Conservation (phyloP, 2,329 filamentous ascomycete genomes). For the Xylariaceae sp. region DNA sequence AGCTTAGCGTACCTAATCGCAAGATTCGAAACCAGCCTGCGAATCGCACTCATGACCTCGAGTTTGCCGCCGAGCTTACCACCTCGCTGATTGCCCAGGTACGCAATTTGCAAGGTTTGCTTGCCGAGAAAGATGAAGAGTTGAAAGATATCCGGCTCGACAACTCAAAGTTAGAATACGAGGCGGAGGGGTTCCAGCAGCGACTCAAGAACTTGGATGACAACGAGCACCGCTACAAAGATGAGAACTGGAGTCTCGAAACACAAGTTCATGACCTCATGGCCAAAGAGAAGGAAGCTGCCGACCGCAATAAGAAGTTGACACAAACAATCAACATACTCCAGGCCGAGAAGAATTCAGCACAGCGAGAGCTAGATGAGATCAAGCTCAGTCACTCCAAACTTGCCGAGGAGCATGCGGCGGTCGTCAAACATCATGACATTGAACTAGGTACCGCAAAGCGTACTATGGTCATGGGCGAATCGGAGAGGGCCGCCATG, state of each 20-base stretch:
- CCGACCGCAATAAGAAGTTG: slow-evolving; percentile 84
- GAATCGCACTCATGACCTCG: slow-evolving; percentile 91
- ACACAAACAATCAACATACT: slow-evolving; percentile 73
- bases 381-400: slow-evolving; percentile 80
- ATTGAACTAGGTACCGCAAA: slow-evolving; percentile 85
- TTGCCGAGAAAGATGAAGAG: slow-evolving; percentile 87
- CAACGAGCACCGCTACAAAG: slow-evolving; percentile 94
- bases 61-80: slow-evolving; percentile 98
- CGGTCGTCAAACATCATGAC: slow-evolving; percentile 82
- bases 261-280: slow-evolving; percentile 87
- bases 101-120: slow-evolving; percentile 82
- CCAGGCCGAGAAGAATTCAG: slow-evolving; percentile 75
- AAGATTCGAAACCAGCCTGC: slow-evolving; percentile 90
- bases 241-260: slow-evolving; percentile 98
- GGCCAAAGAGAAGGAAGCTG: slow-evolving; percentile 74
- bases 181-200: slow-evolving; percentile 79
- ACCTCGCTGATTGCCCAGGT: slow-evolving; percentile 94
- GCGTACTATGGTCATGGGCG: slow-evolving; percentile 77
- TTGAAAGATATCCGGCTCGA: slow-evolving; percentile 77
- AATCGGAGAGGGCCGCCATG: slow-evolving; percentile 78
- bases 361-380: slow-evolving; percentile 90
- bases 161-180: slow-evolving; percentile 80
- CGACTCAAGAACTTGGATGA: slow-evolving; percentile 85
- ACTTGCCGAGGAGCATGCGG: slow-evolving; percentile 79
- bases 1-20: slow-evolving; percentile 84